Evolutionary conservation across 176 grass and related monocot genomes (phyloP), one percentile per base, ranked within the genome.

Genomic region (Ananas comosus): DNA sequence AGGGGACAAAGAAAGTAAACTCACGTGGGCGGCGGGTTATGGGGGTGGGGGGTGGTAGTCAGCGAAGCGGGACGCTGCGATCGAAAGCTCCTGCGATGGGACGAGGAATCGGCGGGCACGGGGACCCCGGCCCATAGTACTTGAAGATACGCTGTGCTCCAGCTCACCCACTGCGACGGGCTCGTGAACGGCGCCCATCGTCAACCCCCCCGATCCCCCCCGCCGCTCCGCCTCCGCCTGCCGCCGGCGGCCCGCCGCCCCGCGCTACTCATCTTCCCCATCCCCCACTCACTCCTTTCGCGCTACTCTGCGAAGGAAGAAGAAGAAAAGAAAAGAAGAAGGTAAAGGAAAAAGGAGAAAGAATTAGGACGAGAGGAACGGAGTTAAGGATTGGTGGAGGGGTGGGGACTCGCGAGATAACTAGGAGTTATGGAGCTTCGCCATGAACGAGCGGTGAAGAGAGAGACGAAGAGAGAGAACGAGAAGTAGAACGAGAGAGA

Each of bases 121-220:
- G 94, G 94, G 9, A 90, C 87, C 53, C 94, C 89, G 7, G 94
- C 89, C 89, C 80, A 93, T 93, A 71, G 51, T 99, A 99, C 90
- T 99, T 99, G 75, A 80, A 86, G 12, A 99, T 93, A 87, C 58
- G 94, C 94, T 71, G 69, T 99, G 94, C 87, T 99, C 94, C 48
- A 99, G 94, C 74, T 99, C 16, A 83, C 82, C 94, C 94, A 99
- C 82, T 99, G 94, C 42, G 94, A 68, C 47, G n/a, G n/a, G n/a
- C 85, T 82, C 51, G 94, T 99, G 84, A 99, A 99, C 19, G 83
- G 75, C 19, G 65, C 65, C 11, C 75, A n/a, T n/a, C n/a, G n/a
- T 65, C 51, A 53, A 49, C 3, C 53, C 75, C 6, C 56, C 56
- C 56, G n/a, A n/a, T n/a, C n/a, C n/a, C n/a, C n/a, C n/a, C 56